Base-by-base conservation (phyloP, 169 alveolate genomes). In the Fabrea salina region DNA sequence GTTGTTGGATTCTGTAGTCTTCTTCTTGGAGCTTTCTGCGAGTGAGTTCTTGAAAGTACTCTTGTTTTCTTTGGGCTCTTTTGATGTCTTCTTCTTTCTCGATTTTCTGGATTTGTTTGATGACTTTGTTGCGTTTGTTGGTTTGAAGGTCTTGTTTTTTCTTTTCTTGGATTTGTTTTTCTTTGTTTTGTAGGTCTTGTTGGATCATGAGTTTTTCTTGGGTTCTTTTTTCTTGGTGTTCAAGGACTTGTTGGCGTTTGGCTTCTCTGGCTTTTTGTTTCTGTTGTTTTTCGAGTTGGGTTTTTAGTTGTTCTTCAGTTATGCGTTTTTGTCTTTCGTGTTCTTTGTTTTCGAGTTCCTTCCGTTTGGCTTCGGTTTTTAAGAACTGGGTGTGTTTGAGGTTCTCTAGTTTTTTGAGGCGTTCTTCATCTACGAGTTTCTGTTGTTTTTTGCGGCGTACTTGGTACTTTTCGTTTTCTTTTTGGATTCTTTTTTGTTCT, bases 1-100 rank as follows among this genome's bases (percentile, higher is more conserved):
- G 25, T 16, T 44, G 39, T 16, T 37, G 22, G 7, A 19, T 44
- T 43, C 78, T 67, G 13, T 67, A 32, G n/a, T 43, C 27, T 43
- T 67, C 78, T 19, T 67, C 61, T 30, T 43, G 22, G 33, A 67
- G 16, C 19, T 32, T 16, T 43, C 44, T n/a, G 11, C n/a, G 22
- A 6, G 33, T 30, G 44, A 41, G 11, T 19, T 13, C 32, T 67
- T 30, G 39, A 41, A 41, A n/a, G 33, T 67, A 67, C 33, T 67
- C 78, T 43, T 67, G 56, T 2, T 43, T 67, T 44, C 41, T 67
- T 27, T 67, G 39, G 64, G 44, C 44, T 40, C 78, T 0, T 43
- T 67, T 43, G 13, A 67, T 61, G 32, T 61, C 74, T 3, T 61
- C 74, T 61, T 61, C 61, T 43, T 37, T 67, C 44, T 67, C 78